A percentile compares a stretch with the other conserved stretches of the same genome.
phyloP scores from a whole-genome alignment of 495 filamentous ascomycete genomes.

The Penicillium cataractarum region DNA sequence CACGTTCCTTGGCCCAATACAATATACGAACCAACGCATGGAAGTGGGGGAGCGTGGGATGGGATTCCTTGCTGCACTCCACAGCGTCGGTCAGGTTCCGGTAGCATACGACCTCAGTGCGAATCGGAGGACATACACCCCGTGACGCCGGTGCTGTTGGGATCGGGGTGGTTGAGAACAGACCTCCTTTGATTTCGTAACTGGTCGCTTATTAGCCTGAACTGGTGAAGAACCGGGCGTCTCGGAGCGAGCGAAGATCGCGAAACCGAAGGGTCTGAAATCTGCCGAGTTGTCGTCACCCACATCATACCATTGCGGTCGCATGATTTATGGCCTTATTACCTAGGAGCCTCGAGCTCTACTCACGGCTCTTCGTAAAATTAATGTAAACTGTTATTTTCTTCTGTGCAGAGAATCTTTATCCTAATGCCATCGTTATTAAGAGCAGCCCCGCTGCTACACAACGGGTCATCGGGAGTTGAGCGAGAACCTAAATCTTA shows the following conservation, averaged over 20 bases:
- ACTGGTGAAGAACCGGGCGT: neutral
- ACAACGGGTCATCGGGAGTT: neutral
- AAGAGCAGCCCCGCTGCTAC: neutral
- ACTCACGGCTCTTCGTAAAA: neutral
- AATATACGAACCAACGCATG: neutral
- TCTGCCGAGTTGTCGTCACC: neutral
- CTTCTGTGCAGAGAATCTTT: neutral
- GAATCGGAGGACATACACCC: neutral
- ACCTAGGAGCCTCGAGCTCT: neutral
- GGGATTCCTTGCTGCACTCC: neutral
- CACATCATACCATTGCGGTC: neutral
- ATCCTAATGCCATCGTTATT: neutral
- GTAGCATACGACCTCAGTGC: neutral
- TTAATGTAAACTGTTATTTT: neutral
- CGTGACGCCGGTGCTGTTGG: neutral
- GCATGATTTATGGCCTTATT: neutral
- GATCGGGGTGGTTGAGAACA: neutral
- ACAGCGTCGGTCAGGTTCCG: slow-evolving; percentile 3
- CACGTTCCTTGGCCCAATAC: neutral
- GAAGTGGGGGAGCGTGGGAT: slow-evolving; percentile 2
- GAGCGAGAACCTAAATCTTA: slow-evolving; percentile 1
- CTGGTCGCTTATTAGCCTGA: neutral
- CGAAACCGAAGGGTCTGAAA: neutral
- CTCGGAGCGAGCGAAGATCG: neutral
- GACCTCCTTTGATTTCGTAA: neutral